Evolutionary conservation across 257 asterid genomes (phyloP).

Genomic region (Jaltomata sinuosa): DNA sequence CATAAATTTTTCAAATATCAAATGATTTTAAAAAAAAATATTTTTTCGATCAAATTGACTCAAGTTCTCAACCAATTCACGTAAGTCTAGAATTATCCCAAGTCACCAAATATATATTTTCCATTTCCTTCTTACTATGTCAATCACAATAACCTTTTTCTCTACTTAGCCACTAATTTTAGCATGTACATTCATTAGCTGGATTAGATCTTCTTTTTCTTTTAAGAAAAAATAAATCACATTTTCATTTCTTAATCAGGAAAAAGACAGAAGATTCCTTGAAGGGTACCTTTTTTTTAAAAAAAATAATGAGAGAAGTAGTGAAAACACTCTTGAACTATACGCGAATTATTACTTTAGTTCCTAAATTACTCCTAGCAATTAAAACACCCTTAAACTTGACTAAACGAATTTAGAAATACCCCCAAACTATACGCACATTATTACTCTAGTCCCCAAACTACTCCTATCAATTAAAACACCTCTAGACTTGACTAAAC

Average conservation of each 20-base stretch:
- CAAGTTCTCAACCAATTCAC: not conserved
- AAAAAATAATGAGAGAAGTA: too few species aligned
- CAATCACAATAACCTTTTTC: not conserved
- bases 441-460: too few species aligned
- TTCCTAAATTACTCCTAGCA: too few species aligned
- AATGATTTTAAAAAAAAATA: not conserved
- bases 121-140: not conserved
- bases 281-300: not conserved
- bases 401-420: too few species aligned
- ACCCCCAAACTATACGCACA: too few species aligned
- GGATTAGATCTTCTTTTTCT: not conserved
- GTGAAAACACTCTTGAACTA: too few species aligned
- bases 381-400: too few species aligned
- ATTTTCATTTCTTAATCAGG: not conserved
- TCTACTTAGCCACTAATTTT: not conserved
- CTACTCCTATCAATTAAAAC: too few species aligned
- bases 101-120: not conserved
- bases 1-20: not conserved
- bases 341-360: too few species aligned
- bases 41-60: not conserved
- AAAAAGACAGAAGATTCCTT: not conserved
- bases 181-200: not conserved
- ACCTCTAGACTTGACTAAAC: too few species aligned
- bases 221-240: not conserved
- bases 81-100: not conserved